Base-by-base conservation (phyloP, 768 basidiomycete genomes). In the Infundibulicybe gibba region DNA sequence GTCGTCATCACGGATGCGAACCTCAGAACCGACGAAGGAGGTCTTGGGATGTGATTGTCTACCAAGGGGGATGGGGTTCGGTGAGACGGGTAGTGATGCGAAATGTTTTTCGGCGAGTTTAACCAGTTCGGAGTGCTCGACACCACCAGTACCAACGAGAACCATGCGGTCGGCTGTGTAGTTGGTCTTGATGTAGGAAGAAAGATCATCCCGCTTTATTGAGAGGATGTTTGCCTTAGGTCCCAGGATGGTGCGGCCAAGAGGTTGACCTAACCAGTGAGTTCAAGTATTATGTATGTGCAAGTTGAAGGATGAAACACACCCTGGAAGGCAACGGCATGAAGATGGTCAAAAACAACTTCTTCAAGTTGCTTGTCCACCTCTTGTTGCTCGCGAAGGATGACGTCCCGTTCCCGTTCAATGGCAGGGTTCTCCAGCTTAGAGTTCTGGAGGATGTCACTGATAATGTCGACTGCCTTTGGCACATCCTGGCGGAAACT, bases 101-200 rank as follows among this genome's bases (percentile, higher is more conserved):
- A 99, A 97, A 68, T 97, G 85, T 68, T 90, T 85, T 69, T 94
- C 85, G 43, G 97, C 97, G 49, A 97, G 87, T 67, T 93, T 87
- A 68, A 97, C 93, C 49, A 98, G 87, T 55, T 90, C 85, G 13
- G 74, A 71, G 70, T 98, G 97, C 55, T 94, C 86, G 54, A 98
- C 88, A 53, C 94, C 95, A 48, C 97, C 97, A 43, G 95, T 83
- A 48, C 95, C 97, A 55, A 97, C 95, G 50, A 99, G 87, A 50
- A 97, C 94, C 93, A 99, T 98, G 50, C 95, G 91, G 74, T 99
- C 95, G 38, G 94, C 85, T 44, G 92, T 95, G 72, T 98, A 98
- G 78, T 99, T 98, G 56, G 87, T 94, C 67, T 92, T 83, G 74
- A 98, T 97, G 73, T 98, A 99, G 17, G 74, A 77, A 16, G 78